Evolutionary conservation across 176 grass and related monocot species (phyloP).

Genomic region (Oryza meyeriana): DNA sequence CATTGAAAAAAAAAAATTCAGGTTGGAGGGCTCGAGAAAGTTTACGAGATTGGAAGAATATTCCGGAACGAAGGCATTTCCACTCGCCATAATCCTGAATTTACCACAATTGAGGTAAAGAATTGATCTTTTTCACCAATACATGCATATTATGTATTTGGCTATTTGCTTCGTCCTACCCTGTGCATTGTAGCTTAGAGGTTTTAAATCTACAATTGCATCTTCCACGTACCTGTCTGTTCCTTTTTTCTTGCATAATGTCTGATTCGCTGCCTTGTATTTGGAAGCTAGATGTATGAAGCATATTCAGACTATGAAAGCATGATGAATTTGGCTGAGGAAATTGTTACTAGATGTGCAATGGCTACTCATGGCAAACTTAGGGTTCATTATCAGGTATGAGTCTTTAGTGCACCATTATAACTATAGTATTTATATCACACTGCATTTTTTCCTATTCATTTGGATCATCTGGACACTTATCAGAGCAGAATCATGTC

Average conservation of each 20-base stretch:
- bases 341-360: constrained; percentile 84
- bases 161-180: neutral
- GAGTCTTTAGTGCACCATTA: constrained; percentile 10
- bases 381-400: constrained; percentile 88
- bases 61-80: constrained; percentile 98
- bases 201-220: neutral
- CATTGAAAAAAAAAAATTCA: constrained; percentile 49
- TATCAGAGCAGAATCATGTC: constrained; percentile 5
- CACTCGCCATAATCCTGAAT: constrained; percentile 99
- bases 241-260: constrained; percentile 11
- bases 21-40: constrained; percentile 97
- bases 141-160: constrained; percentile 17
- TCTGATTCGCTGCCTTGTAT: constrained; percentile 32
- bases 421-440: constrained; percentile 19
- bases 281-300: constrained; percentile 93
- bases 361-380: constrained; percentile 76
- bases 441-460: neutral
- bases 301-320: constrained; percentile 99
- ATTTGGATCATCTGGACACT: constrained; percentile 10
- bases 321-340: constrained; percentile 98
- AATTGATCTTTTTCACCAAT: neutral
- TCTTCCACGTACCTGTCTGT: constrained; percentile 20
- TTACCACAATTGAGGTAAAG: constrained; percentile 92
- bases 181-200: constrained; percentile 30
- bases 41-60: constrained; percentile 98